A percentile compares a stretch with the other conserved stretches of the same genome.
phyloP scores from a whole-genome alignment of 345 rosid species.

The Corchorus capsularis region DNA sequence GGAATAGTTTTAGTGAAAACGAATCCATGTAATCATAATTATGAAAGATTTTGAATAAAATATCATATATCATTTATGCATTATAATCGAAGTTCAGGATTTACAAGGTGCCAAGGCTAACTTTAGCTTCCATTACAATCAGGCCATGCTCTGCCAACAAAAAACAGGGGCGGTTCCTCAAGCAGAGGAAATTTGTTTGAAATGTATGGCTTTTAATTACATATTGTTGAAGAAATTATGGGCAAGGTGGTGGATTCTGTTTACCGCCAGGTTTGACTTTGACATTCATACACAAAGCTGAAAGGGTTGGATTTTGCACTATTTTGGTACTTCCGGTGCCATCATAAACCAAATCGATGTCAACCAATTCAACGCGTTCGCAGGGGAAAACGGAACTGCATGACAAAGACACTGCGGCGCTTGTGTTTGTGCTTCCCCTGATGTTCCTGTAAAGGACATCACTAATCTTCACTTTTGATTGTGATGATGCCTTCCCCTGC shows the following conservation, averaged over 20 bases:
- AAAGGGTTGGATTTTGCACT: slow-evolving; percentile 16
- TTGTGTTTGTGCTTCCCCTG: slow-evolving; percentile 42
- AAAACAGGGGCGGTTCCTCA: no score
- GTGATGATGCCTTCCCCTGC: slow-evolving; percentile 28
- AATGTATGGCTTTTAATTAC: background rate
- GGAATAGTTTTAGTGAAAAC: no score
- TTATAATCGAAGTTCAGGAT: no score
- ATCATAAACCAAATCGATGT: slow-evolving; percentile 39
- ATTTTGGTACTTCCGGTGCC: background rate
- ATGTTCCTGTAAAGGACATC: slow-evolving; percentile 41
- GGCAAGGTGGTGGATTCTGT: slow-evolving; percentile 49
- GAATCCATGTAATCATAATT: no score
- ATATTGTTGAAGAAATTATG: background rate
- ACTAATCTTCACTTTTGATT: slow-evolving; percentile 49
- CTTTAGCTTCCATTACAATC: no score
- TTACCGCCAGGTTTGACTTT: slow-evolving; percentile 27
- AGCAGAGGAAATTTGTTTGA: no score
- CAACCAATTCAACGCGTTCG: slow-evolving; percentile 29
- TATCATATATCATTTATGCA: no score
- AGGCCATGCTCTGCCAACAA: no score
- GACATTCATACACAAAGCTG: slow-evolving; percentile 37
- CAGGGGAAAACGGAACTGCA: slow-evolving; percentile 55
- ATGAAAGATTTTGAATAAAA: no score
- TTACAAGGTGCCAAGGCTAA: no score
- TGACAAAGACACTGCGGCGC: slow-evolving; percentile 37